Evolutionary conservation across 2,329 filamentous ascomycete species (phyloP).

Genomic region (Tolypocladium tropicale): DNA sequence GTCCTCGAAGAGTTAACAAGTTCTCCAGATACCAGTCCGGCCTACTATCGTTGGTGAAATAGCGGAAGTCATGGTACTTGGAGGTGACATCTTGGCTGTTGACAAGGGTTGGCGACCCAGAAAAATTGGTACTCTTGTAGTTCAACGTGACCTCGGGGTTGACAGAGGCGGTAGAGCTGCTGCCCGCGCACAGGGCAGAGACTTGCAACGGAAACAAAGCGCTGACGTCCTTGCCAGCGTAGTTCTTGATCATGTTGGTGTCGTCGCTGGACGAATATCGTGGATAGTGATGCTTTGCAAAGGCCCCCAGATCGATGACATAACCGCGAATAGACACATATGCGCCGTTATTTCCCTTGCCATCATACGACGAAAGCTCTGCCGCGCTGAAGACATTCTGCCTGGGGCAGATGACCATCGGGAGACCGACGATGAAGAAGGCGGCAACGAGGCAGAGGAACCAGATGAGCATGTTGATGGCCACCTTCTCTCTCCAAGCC

Average conservation of each 20-base stretch:
- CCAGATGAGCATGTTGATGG: conserved; percentile 98
- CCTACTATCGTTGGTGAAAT: conserved; percentile 68
- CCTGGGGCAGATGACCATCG: conserved; percentile 77
- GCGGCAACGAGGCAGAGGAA: conserved; percentile 63
- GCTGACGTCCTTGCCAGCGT: conserved; percentile 82
- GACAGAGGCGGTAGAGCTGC: conserved; percentile 49
- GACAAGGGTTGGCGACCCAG: conserved; percentile 55
- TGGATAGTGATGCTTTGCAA: conserved; percentile 65
- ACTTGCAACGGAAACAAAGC: conserved; percentile 89
- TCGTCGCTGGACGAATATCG: conserved; percentile 45
- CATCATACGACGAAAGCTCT: conserved; percentile 66
- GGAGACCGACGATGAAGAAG: conserved; percentile 89
- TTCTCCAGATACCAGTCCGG: conserved; percentile 90
- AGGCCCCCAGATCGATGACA: conserved; percentile 73
- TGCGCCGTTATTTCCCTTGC: conserved; percentile 51
- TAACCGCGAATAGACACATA: conserved; percentile 80
- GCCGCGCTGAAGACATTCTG: conserved; percentile 76
- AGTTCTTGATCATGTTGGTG: conserved; percentile 57
- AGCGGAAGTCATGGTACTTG: conserved; percentile 87
- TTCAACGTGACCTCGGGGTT: conserved; percentile 71
- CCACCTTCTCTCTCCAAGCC: conserved; percentile 94
- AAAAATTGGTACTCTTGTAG: conserved; percentile 69
- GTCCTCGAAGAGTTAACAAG: conserved; percentile 65
- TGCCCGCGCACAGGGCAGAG: conserved; percentile 77
- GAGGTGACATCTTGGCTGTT: conserved; percentile 60